Evolutionary conservation across 1,284 basidiomycete species (phyloP), one percentile per base, ranked within the genome.

Genomic region (Macrocystidia cucumis): DNA sequence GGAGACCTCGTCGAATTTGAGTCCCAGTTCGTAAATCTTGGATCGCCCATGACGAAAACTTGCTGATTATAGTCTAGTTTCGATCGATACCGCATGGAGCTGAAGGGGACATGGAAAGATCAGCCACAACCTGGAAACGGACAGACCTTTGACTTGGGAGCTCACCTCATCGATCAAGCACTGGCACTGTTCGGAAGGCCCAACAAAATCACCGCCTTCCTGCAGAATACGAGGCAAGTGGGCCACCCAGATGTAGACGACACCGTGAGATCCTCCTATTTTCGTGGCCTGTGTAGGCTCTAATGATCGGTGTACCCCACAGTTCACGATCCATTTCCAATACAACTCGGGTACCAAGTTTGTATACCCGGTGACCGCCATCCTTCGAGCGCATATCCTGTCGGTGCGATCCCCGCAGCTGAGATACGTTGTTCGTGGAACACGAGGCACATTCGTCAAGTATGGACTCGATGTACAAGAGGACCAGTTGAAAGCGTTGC

Each of bases 381-480:
- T 82, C 40, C 63, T 87, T 30, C 71, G 79, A 34, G 78, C 76
- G 6, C 73, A 79, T 39, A 76, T 79, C 38, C 64, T 91, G 20
- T 85, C 84, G 6, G 75, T 75, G 9, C 66, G 74, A 25, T 59
- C 69, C 1, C 64, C 62, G 1, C 89, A 91, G 53, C 56, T 80
- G 14, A 76, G 88, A 16, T 92, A 76, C 56, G 54, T 74, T 32
- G 72, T 80, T 37, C 71, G 77, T 29, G 84, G 88, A 12, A 76
- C 74, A 14, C 68, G 70, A 43, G 90, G 84, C 20, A 73, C 75
- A 2, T 91, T 72, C 55, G 61, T 70, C 42, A 92, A 93, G 57
- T 74, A 69, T 49, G 87, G 86, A 1, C 56, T 89, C 26, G 88
- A 91, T 54, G 62, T 76, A 2, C 88, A 91, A 52, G 89, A 91